phyloP scores from a whole-genome alignment of 75 land plant species.

The Cryptomeria japonica region DNA sequence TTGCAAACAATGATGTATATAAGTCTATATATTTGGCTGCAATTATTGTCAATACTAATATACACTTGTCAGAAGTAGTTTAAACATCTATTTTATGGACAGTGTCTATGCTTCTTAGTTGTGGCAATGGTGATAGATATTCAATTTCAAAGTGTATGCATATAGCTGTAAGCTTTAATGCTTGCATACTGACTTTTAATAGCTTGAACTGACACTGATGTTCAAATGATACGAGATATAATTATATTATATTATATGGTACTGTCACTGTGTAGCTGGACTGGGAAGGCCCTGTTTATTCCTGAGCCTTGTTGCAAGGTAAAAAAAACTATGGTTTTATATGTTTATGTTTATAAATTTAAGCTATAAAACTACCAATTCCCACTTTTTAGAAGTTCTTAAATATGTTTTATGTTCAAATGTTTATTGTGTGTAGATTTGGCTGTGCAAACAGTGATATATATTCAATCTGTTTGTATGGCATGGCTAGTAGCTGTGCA shows the following conservation, averaged over 20 bases:
- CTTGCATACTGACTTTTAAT: neutral
- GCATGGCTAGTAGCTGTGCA: too few relatives aligned
- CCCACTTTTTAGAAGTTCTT: too few relatives aligned
- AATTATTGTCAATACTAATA: neutral
- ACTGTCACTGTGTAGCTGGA: too few relatives aligned
- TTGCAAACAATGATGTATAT: neutral
- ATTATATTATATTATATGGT: neutral
- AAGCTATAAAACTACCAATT: neutral
- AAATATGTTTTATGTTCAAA: too few relatives aligned
- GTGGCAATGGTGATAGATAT: neutral
- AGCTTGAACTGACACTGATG: neutral
- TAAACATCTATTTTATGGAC: neutral
- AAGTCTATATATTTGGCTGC: neutral
- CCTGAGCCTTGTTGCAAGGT: too few relatives aligned
- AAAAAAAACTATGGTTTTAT: too few relatives aligned
- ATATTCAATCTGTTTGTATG: too few relatives aligned
- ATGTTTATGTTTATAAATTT: neutral
- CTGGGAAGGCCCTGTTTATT: too few relatives aligned
- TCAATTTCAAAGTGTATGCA: neutral
- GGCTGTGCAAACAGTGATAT: too few relatives aligned
- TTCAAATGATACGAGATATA: neutral
- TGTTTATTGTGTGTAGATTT: too few relatives aligned
- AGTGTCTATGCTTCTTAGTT: neutral
- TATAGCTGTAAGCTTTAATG: neutral
- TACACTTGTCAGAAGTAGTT: neutral